A percentile compares a stretch with the other conserved stretches of the same genome.
These are phyloP conservation scores for Tolypocladium guangdongense DNA, from an alignment of 2,329 filamentous ascomycete species.

Conservation along the genomic window DNA sequence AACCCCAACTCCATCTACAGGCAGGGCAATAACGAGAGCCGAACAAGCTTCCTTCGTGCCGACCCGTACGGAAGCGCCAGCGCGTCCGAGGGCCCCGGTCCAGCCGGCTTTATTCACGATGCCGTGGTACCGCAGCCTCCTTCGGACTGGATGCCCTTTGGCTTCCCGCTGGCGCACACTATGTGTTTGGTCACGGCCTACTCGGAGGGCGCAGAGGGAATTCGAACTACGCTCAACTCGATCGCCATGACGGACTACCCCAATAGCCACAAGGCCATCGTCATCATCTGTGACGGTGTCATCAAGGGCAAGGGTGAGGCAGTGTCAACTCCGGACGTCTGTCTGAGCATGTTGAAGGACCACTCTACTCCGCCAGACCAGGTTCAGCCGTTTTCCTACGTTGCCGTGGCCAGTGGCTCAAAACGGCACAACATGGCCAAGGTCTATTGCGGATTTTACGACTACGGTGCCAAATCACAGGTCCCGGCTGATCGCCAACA, in stretches of 20 bases:
- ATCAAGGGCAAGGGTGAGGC: constrained; percentile 92
- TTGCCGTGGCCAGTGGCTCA: constrained; percentile 87
- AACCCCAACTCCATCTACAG: constrained; percentile 64
- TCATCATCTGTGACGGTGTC: constrained; percentile 93
- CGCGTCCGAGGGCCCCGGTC: constrained; percentile 60
- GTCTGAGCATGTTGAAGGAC: constrained; percentile 90
- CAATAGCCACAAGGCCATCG: constrained; percentile 95
- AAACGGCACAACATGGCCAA: constrained; percentile 99
- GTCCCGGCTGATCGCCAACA: constrained; percentile 85
- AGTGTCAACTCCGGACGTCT: constrained; percentile 80
- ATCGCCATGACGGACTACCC: constrained; percentile 97
- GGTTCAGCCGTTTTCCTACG: constrained; percentile 86
- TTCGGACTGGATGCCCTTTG: constrained; percentile 94
- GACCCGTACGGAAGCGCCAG: constrained; percentile 44
- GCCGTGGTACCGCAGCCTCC: constrained; percentile 92
- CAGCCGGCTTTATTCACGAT: constrained; percentile 92
- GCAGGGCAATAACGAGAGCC: constrained; percentile 52
- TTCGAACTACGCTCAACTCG: constrained; percentile 90
- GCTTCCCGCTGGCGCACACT: constrained; percentile 84
- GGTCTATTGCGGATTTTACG: constrained; percentile 95
- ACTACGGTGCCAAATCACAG: constrained; percentile 73
- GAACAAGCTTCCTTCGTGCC: constrained; percentile 52
- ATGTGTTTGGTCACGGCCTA: constrained; percentile 96
- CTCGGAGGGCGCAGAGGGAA: constrained; percentile 86
- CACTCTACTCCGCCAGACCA: constrained; percentile 69